Evolutionary conservation across 163 green algal species (phyloP).

Genomic region (Volvox carteri): DNA sequence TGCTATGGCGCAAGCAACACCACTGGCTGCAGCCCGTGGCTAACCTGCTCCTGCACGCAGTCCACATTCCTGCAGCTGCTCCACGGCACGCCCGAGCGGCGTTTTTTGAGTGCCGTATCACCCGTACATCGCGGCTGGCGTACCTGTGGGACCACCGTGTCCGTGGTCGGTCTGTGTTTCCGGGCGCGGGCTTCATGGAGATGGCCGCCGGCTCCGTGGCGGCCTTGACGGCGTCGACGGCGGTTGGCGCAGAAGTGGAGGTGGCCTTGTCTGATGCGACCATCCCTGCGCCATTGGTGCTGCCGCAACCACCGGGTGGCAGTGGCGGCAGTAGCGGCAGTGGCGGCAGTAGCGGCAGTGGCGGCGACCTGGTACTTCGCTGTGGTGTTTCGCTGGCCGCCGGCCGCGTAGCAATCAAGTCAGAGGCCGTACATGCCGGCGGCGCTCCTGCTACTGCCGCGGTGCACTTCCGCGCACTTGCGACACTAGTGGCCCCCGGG

Average conservation of each 20-base stretch:
- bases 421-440: background rate
- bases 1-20: slow-evolving; percentile 41
- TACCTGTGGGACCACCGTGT: slow-evolving; percentile 84
- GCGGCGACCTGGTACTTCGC: slow-evolving; percentile 50
- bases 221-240: background rate
- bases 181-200: slow-evolving; percentile 83
- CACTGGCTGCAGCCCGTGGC: slow-evolving; percentile 25
- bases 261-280: slow-evolving; percentile 11
- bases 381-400: slow-evolving; percentile 50
- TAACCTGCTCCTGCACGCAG: slow-evolving; percentile 18
- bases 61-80: background rate
- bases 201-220: slow-evolving; percentile 63
- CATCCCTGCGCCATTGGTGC: slow-evolving; percentile 67
- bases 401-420: slow-evolving; percentile 54
- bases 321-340: background rate
- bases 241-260: background rate
- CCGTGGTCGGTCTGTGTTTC: slow-evolving; percentile 72
- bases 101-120: slow-evolving; percentile 36
- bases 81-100: background rate
- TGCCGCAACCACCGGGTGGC: slow-evolving; percentile 46
- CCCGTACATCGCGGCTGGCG: slow-evolving; percentile 43
- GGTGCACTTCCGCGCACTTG: slow-evolving; percentile 25
- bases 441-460: background rate
- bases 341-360: background rate
- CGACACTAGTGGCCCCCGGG: background rate